Evolutionary conservation across 257 asterid genomes (phyloP).

Genomic region (Rubia yunnanensis): DNA sequence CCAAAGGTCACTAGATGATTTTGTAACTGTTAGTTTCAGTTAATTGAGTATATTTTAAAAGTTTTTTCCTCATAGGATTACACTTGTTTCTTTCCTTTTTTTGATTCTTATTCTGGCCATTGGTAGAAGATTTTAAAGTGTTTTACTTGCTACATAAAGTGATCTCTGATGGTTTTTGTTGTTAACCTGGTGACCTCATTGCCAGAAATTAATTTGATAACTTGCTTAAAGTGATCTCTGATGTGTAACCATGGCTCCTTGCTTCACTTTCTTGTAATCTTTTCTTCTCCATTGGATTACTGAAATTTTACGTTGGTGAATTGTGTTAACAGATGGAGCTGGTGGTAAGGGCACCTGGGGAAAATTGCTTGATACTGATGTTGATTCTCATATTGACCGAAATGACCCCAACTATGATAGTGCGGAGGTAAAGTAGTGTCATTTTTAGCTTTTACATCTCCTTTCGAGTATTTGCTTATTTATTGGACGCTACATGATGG

Average conservation of each 20-base stretch:
- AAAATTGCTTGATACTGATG: conserved; percentile 75
- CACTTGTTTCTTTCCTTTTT: neutral
- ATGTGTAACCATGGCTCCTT: neutral
- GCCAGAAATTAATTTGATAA: neutral
- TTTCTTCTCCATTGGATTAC: neutral
- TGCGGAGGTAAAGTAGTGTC: conserved; percentile 53
- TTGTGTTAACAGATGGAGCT: conserved; percentile 74
- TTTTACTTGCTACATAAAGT: neutral
- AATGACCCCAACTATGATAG: conserved; percentile 97
- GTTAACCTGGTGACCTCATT: neutral
- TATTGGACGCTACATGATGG: neutral
- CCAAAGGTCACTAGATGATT: neutral
- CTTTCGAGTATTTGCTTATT: neutral
- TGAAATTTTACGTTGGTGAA: conserved; percentile 12
- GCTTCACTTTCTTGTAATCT: neutral
- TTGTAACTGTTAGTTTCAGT: neutral
- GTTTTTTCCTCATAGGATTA: neutral
- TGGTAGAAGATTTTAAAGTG: neutral
- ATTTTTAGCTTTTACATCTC: neutral
- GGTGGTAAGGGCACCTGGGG: conserved; percentile 99
- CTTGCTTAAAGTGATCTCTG: neutral
- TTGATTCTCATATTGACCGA: conserved; percentile 50
- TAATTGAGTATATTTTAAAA: neutral
- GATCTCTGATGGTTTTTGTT: neutral
- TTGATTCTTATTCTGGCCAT: neutral